These are phyloP conservation scores for Cladosporium velox DNA, from an alignment of 2,329 filamentous ascomycete genomes.

Conservation along the genomic window DNA sequence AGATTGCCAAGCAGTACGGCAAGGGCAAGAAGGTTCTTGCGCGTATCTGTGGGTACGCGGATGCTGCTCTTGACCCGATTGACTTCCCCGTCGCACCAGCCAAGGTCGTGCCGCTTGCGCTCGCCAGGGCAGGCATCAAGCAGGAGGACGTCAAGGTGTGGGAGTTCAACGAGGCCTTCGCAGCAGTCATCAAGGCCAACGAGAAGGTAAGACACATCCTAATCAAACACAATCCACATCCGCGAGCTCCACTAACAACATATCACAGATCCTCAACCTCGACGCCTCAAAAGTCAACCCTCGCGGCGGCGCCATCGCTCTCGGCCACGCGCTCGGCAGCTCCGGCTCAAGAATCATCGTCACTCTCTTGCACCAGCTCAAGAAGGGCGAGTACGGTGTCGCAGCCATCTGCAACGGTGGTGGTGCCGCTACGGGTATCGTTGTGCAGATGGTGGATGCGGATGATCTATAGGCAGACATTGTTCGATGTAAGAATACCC, in stretches of 20 bases:
- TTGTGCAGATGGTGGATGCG: slow-evolving; percentile 75
- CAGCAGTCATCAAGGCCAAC: slow-evolving; percentile 91
- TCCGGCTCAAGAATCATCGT: slow-evolving; percentile 89
- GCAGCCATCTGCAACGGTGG: slow-evolving; percentile 97
- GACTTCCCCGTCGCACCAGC: slow-evolving; percentile 94
- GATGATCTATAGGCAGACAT: slow-evolving; percentile 36
- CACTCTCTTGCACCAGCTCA: slow-evolving; percentile 85
- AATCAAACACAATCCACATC: too few species aligned
- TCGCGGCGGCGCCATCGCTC: slow-evolving; percentile 84
- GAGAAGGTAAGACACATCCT: too few species aligned
- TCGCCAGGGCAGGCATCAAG: slow-evolving; percentile 84
- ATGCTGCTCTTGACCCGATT: slow-evolving; percentile 86
- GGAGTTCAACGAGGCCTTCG: slow-evolving; percentile 99
- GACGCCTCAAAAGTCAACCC: slow-evolving; percentile 80
- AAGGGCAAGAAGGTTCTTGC: slow-evolving; percentile 79
- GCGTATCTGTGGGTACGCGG: slow-evolving; percentile 79
- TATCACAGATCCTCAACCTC: slow-evolving; percentile 72
- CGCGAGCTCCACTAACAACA: slow-evolving; percentile 24
- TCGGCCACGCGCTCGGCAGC: slow-evolving; percentile 90
- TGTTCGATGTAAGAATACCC: slow-evolving; percentile 5
- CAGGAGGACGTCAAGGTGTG: slow-evolving; percentile 90
- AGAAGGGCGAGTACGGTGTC: slow-evolving; percentile 89
- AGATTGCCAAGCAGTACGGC: slow-evolving; percentile 78
- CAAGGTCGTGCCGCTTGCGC: slow-evolving; percentile 86
- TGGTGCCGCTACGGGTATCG: slow-evolving; percentile 85